Base-by-base conservation (phyloP, 495 filamentous ascomycete genomes). In the Aspergillus carlsbadensis region DNA sequence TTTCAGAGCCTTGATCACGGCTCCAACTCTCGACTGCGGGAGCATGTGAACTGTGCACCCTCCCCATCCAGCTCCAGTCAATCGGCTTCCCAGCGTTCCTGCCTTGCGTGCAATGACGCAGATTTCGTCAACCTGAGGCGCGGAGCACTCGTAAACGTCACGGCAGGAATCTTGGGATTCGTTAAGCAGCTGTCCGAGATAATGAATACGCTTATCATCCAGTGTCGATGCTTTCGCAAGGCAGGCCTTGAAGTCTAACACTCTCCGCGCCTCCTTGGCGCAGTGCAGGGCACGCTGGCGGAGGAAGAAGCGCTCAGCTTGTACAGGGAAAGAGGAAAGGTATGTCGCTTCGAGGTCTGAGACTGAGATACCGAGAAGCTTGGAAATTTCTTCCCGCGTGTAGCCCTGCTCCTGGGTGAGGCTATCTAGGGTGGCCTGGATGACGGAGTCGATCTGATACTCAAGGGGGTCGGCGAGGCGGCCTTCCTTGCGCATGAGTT, bases 21-120 rank as follows among this genome's bases (percentile, higher is more conserved):
- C 84, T n/a, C 90, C 85, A 1, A 96, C 88, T 73, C 88, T 93
- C 54, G 90, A 83, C 61, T 85, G 87, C 2, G 93, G 88, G 44
- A 98, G 85, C 54, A 98, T 81, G 71, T 98, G 95, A 46, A 98
- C 93, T 41, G 83, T 91, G 70, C 95, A 98, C 11, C 94, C 94
- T 58, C 94, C 94, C 94, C 94, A 98, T 24, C 94, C 94, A 14
- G 94, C 94, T 46, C 94, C 94, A 2, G 94, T 98, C 64, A 98
- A 73, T 8, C 94, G 81, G 60, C 87, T 89, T 18, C 94, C 95
- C 71, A 88, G 93, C 37, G 86, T 82, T 18, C 95, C 94, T 4
- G 87, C 88, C 40, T 73, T 74, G 11, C 85, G 79, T 1, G 94
- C 93, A 60, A 98, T 86, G 24, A 72, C 64, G 67, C 92, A 97